Evolutionary conservation across 2,329 filamentous ascomycete species (phyloP).

Genomic region (Diaporthe sp.): DNA sequence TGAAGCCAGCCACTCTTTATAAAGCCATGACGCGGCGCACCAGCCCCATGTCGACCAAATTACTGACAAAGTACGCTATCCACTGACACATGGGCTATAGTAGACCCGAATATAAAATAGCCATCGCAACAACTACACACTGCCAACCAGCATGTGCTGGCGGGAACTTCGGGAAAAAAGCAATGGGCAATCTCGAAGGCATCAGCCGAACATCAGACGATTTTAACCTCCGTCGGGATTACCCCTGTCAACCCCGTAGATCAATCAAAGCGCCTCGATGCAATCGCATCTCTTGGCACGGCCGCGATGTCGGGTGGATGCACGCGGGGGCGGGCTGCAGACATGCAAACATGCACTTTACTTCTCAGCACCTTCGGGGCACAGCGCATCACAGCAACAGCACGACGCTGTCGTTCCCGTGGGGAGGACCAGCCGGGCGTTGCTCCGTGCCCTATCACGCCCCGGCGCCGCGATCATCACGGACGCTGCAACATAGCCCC

Average conservation of each 20-base stretch:
- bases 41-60: not conserved
- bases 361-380: not conserved
- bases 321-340: not conserved
- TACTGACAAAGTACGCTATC: not conserved
- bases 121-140: not conserved
- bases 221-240: constrained; percentile 24
- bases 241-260: constrained; percentile 20
- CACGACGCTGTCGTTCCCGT: not conserved
- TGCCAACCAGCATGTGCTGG: constrained; percentile 6
- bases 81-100: not conserved
- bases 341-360: not conserved
- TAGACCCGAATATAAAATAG: not conserved
- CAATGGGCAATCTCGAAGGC: not conserved
- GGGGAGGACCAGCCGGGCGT: too few relatives aligned
- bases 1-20: not conserved
- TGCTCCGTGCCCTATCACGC: not conserved
- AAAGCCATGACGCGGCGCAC: not conserved
- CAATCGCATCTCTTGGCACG: constrained; percentile 26
- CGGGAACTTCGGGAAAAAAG: constrained; percentile 3
- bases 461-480: constrained; percentile 9
- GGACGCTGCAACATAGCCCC: not conserved
- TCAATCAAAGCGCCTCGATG: constrained; percentile 23
- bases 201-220: constrained; percentile 28
- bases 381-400: not conserved
- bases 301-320: constrained; percentile 6